Evolutionary conservation across 108 stramenopile species (phyloP), one percentile per base, ranked within the genome.

Genomic region (Cyclotella cryptica): DNA sequence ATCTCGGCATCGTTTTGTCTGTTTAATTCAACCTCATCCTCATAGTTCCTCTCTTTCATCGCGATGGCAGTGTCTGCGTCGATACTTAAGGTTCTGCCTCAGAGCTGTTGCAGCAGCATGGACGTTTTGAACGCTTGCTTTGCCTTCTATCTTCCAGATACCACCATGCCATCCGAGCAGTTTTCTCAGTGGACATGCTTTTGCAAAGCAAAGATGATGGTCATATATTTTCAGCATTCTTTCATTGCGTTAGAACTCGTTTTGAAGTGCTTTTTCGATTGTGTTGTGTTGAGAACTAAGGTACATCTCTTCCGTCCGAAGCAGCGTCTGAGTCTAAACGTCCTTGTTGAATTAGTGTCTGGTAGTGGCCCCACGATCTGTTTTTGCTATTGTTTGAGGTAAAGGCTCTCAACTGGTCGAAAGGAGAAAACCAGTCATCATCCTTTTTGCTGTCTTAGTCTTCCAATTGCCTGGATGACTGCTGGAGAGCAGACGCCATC

Each of bases 101-200:
- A 91, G 64, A 12, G 75, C 69, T n/a, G 74, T 74, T 10, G 92
- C 88, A 24, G 94, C 88, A 17, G 75, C 61, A 72, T 78, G 78
- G 14, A 90, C 67, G 47, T 83, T n/a, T n/a, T 67, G 0, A 80
- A 76, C n/a, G 86, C 84, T 70, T 95, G 89, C 68, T 80, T 84
- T 1, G 71, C 74, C n/a, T 79, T 95, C 94, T 29, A 63, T 75
- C 63, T 89, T 88, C n/a, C 41, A 89, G 80, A 66, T 85, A 90
- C 58, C 80, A 76, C 83, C 85, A 90, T n/a, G 88, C 86, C 92
- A 95, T 95, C 28, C 94, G 79, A 24, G 90, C 72, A 26, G 79
- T 85, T n/a, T n/a, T 66, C 94, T 83, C 15, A 93, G 66, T 41
- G 89, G 83, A 51, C 80, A 85, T 26, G 84, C 87, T 43, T n/a